A percentile compares a stretch with the other conserved stretches of the same genome.
phyloP scores from a whole-genome alignment of 139 green algal species.

The Pseudopediastrum boryanum region DNA sequence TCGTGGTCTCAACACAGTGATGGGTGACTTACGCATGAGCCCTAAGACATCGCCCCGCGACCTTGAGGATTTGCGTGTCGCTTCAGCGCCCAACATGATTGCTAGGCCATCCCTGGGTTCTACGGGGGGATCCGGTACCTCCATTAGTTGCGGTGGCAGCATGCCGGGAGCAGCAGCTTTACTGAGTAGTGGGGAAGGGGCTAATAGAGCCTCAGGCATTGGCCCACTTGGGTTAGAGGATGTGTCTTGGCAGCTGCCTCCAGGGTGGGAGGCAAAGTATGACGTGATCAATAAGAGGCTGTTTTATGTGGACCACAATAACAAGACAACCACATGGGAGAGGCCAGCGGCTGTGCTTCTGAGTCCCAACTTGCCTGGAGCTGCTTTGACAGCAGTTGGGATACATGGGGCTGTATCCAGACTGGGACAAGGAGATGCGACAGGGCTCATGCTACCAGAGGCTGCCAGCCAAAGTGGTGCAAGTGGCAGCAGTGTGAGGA shows the following conservation, averaged over 20 bases:
- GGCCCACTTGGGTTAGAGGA: no score
- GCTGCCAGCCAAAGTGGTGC: no score
- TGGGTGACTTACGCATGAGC: conserved; percentile 18
- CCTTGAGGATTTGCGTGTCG: neutral
- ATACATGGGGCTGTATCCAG: no score
- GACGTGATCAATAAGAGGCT: conserved; percentile 74
- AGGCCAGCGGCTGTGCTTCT: no score
- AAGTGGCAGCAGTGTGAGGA: no score
- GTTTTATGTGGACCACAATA: conserved; percentile 98
- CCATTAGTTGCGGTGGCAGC: no score
- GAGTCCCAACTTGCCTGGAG: no score
- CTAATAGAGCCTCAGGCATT: neutral
- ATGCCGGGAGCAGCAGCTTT: neutral
- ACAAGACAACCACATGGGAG: conserved; percentile 83
- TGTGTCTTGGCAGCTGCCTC: conserved; percentile 28
- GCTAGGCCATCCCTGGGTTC: neutral
- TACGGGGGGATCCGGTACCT: neutral
- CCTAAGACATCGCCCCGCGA: neutral
- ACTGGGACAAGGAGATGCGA: no score
- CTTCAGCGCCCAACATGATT: neutral
- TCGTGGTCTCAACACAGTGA: conserved; percentile 7
- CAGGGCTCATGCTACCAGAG: no score
- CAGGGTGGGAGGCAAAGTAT: conserved; percentile 90
- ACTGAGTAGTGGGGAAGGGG: neutral
- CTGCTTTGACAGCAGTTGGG: no score